Conservation (phyloP, 768 basidiomycete species). For the Mycena alexandri region DNA sequence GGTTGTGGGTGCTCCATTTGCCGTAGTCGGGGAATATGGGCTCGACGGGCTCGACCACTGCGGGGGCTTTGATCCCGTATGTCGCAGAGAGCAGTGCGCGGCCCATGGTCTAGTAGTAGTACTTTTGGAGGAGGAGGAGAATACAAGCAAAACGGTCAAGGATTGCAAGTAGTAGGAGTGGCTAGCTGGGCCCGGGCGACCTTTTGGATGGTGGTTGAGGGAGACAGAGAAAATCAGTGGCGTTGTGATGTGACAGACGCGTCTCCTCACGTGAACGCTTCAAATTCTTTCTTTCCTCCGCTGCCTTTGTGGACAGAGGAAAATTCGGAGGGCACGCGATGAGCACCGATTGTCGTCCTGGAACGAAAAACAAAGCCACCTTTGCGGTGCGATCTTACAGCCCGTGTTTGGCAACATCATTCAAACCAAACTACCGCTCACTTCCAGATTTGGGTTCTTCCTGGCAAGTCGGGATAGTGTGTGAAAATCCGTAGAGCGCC, state of each 20-base stretch:
- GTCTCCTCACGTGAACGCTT: not conserved
- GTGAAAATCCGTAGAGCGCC: too few species aligned
- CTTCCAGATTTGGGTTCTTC: not conserved
- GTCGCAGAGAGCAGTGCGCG: conserved; percentile 69
- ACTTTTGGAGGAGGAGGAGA: conserved; percentile 14
- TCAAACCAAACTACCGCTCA: conserved; percentile 2
- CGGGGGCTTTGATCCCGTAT: conserved; percentile 52
- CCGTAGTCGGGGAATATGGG: conserved; percentile 47
- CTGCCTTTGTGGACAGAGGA: too few species aligned
- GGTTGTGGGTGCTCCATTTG: conserved; percentile 74
- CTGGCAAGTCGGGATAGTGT: too few species aligned
- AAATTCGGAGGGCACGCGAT: too few species aligned
- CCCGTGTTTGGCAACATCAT: not conserved
- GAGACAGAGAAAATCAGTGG: not conserved
- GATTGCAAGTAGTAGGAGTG: conserved; percentile 28
- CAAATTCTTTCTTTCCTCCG: not conserved
- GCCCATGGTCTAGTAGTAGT: conserved; percentile 57
- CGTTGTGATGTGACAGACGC: conserved; percentile 23
- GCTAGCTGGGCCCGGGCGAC: conserved; percentile 7
- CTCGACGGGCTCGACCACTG: conserved; percentile 52
- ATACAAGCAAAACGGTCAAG: conserved; percentile 35
- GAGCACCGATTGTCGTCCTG: too few species aligned
- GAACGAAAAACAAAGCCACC: too few species aligned
- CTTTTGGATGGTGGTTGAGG: conserved; percentile 18
- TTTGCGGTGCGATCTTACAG: too few species aligned